Conservation (phyloP, 1,284 basidiomycete species). For the Exobasidium rhododendri region DNA sequence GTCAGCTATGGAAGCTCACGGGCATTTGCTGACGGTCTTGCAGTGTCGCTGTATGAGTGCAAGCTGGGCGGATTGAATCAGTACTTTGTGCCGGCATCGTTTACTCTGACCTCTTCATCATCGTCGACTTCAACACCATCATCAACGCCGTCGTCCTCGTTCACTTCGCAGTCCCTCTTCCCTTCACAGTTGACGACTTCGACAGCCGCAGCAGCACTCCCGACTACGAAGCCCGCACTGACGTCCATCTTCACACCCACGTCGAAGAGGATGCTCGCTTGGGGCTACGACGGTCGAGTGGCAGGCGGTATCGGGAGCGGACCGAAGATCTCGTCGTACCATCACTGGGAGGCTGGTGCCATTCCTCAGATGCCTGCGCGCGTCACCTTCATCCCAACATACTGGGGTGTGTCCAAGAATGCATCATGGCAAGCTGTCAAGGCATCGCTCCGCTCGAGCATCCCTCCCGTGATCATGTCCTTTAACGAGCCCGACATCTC, state of each 20-base stretch:
- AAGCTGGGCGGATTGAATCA: background rate
- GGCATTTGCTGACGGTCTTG: background rate
- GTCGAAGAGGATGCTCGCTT: background rate
- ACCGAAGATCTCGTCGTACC: background rate
- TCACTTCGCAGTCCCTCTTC: background rate
- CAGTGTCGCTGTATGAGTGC: background rate
- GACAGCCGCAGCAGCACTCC: background rate
- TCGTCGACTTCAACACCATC: background rate
- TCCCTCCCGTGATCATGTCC: background rate
- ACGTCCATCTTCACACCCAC: background rate
- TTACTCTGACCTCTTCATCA: background rate
- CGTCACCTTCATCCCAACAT: background rate
- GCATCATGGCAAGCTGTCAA: background rate
- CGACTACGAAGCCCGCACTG: background rate
- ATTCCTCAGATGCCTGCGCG: background rate
- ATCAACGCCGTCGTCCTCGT: background rate
- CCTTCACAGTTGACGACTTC: background rate
- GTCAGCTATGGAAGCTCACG: background rate
- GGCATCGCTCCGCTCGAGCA: background rate
- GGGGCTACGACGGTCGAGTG: background rate
- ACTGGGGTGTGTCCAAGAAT: background rate
- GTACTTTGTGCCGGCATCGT: background rate
- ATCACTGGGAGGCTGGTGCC: background rate
- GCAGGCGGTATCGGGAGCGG: background rate
- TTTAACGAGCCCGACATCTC: background rate